phyloP scores from a whole-genome alignment of 2,329 filamentous ascomycete species.

The Ophiocordyceps camponoti-rufipedis region DNA sequence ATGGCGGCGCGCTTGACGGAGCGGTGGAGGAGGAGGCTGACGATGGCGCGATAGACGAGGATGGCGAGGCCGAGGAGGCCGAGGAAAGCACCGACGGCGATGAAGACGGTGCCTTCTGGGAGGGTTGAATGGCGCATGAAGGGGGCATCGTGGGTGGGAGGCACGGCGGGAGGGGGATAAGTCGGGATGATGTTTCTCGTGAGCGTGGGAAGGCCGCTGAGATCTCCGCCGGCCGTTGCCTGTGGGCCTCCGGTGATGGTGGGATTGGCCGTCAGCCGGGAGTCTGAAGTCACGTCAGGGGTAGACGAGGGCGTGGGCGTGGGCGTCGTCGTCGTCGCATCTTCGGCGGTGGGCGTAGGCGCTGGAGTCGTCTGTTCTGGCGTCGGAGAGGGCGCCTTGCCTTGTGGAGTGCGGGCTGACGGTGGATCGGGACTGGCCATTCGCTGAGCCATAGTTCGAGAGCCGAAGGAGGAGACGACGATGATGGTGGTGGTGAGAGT shows the following conservation, averaged over 20 bases:
- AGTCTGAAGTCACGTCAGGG: too few relatives aligned
- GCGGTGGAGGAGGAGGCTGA: constrained; percentile 82
- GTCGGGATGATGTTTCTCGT: constrained; percentile 24
- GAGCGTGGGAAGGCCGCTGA: constrained; percentile 22
- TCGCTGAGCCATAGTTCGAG: too few relatives aligned
- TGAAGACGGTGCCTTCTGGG: constrained; percentile 91
- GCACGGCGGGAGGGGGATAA: constrained; percentile 58
- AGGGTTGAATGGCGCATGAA: constrained; percentile 79
- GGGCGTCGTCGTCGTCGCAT: not conserved
- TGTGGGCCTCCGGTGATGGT: constrained; percentile 6
- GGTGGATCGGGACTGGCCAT: too few relatives aligned
- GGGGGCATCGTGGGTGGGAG: constrained; percentile 66
- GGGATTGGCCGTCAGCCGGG: not conserved
- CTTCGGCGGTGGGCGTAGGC: not conserved
- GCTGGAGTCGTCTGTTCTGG: too few relatives aligned
- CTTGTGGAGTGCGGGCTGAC: too few relatives aligned
- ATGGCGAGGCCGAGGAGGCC: constrained; percentile 70
- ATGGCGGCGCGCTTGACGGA: constrained; percentile 76
- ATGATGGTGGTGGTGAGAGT: too few relatives aligned
- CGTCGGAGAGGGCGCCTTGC: too few relatives aligned
- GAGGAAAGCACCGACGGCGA: constrained; percentile 75
- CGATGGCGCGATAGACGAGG: constrained; percentile 70
- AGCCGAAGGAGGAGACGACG: too few relatives aligned
- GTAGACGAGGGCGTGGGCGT: not conserved
- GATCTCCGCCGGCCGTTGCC: constrained; percentile 6